Evolutionary conservation across 768 basidiomycete species (phyloP), one percentile per base, ranked within the genome.

Genomic region (Holtermannia corniformis): DNA sequence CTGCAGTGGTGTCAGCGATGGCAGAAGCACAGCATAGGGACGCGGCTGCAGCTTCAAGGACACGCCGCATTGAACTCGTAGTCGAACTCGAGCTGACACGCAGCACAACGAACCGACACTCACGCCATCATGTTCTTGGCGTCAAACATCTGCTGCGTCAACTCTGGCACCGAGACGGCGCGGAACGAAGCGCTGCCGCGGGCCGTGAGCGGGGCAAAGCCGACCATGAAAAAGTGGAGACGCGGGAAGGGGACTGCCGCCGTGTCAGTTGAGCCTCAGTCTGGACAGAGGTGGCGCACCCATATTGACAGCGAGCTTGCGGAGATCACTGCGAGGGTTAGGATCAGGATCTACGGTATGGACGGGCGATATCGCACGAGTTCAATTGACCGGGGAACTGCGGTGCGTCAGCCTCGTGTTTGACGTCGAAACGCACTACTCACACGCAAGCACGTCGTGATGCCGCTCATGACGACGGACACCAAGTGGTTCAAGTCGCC

Each of bases 381-480:
- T 97, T 99, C 67, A 97, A 83, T 74, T 96, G 95, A 78, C 95
- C 95, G 69, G 95, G 95, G 90, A 99, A 99, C n/a, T n/a, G n/a
- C n/a, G n/a, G n/a, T n/a, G n/a, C n/a, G n/a, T n/a, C n/a, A n/a
- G 60, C 64, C 48, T 7, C 40, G 26, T n/a, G 14, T 25, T 10
- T 44, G 2, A 3, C 4, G 10, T 20, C 20, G 41, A 51, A 14
- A 12, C 20, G 16, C 14, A 5, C 22, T 51, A 47, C 19, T 20
- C 24, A 24, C n/a, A 50, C 95, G 91, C 76, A 97, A 78, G 76
- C 89, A 96, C 58, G 93, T 97, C 10, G 93, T 96, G 72, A 96
- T 88, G 75, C 93, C 93, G 44, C 87, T 90, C 93, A 99, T 97
- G 70, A 96, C 92, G 63, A 92, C 81, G 24, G 91, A 95, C 45